A percentile compares a stretch with the other conserved stretches of the same genome.
Evolutionary conservation across 441 rosid species (phyloP).

Genomic region (Brassica hybrid): DNA sequence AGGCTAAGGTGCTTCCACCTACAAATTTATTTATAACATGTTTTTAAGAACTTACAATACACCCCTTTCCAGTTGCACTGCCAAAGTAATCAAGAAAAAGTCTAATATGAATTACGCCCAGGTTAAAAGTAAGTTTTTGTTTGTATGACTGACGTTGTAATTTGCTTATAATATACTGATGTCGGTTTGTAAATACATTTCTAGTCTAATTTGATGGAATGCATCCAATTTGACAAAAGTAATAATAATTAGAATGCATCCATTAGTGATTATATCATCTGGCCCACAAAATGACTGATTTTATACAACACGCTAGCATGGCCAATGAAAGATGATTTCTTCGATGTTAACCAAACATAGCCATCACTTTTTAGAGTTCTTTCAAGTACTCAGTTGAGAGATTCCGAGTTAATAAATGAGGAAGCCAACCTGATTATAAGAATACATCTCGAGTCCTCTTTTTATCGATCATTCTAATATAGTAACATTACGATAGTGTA

Average conservation of each 20-base stretch:
- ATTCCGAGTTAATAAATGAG: background rate
- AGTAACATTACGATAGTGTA: background rate
- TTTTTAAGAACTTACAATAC: background rate
- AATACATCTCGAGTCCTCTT: background rate
- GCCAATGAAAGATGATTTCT: slow-evolving; percentile 4
- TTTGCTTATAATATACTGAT: background rate
- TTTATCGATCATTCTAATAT: background rate
- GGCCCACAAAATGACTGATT: slow-evolving; percentile 12
- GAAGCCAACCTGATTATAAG: background rate
- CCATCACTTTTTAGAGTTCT: background rate
- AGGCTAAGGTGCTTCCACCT: too few relatives aligned
- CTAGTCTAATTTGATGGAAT: background rate
- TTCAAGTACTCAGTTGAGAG: background rate
- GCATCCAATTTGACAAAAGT: background rate
- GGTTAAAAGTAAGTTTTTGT: background rate
- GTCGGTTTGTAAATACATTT: background rate
- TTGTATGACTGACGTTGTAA: background rate
- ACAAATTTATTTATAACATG: background rate
- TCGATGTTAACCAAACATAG: slow-evolving; percentile 7
- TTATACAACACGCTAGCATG: slow-evolving; percentile 20
- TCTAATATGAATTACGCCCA: background rate
- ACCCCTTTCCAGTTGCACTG: background rate
- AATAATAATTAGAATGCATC: background rate
- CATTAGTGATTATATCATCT: slow-evolving; percentile 7
- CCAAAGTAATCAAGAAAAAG: background rate